Conservation (phyloP, 1,284 basidiomycete species). For the Ustilago trichophora region DNA sequence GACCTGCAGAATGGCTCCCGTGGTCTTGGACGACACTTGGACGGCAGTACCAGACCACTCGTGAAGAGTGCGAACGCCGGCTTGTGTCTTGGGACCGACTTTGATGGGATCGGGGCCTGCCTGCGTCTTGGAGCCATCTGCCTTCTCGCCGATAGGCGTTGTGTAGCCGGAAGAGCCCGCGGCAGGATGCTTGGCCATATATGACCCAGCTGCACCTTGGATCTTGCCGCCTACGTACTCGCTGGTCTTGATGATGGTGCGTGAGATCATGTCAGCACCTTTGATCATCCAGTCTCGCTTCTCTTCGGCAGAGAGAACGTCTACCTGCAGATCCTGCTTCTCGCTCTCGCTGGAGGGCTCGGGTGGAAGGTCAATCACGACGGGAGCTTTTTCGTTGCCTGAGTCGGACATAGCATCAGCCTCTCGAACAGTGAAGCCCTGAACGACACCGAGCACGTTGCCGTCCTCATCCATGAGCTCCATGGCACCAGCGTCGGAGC, state of each 20-base stretch:
- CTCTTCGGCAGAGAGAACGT: slow-evolving; percentile 33
- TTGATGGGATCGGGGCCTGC: slow-evolving; percentile 24
- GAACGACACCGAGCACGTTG: slow-evolving; percentile 42
- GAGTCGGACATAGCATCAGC: slow-evolving; percentile 36
- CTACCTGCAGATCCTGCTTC: slow-evolving; percentile 31
- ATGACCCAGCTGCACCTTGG: slow-evolving; percentile 49
- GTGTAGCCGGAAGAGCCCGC: slow-evolving; percentile 24
- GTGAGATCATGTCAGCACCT: slow-evolving; percentile 58
- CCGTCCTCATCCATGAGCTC: slow-evolving; percentile 58
- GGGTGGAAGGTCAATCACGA: slow-evolving; percentile 50
- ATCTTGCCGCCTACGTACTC: slow-evolving; percentile 50
- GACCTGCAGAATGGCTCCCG: slow-evolving; percentile 55
- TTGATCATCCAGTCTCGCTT: slow-evolving; percentile 50
- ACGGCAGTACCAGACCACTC: slow-evolving; percentile 44
- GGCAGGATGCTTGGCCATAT: slow-evolving; percentile 33
- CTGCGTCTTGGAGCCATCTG: neutral
- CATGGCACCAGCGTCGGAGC: slow-evolving; percentile 35
- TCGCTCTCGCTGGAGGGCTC: slow-evolving; percentile 24
- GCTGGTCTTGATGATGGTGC: slow-evolving; percentile 59
- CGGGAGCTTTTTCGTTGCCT: slow-evolving; percentile 54
- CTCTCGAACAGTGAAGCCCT: slow-evolving; percentile 44
- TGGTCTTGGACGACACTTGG: slow-evolving; percentile 53
- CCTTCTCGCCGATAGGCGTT: slow-evolving; percentile 25
- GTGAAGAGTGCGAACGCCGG: slow-evolving; percentile 24
- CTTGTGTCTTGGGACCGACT: slow-evolving; percentile 27